Evolutionary conservation across 2,329 filamentous ascomycete species (phyloP).

Genomic region (Pleoardoris graminearum): DNA sequence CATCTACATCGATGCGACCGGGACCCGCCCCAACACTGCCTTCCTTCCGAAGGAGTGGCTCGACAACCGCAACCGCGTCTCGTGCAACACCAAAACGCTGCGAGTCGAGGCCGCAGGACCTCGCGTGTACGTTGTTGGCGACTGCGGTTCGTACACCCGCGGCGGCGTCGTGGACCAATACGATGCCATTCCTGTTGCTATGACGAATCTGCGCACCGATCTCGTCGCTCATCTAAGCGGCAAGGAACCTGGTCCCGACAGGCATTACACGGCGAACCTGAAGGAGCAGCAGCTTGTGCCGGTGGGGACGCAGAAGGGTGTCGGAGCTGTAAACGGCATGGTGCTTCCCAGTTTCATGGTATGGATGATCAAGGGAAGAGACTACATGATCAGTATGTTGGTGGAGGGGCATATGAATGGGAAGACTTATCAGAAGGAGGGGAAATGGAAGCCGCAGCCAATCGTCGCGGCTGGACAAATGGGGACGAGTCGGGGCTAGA

Average conservation of each 20-base stretch:
- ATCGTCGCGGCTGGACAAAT: constrained; percentile 22
- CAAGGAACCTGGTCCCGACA: constrained; percentile 31
- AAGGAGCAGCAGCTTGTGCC: constrained; percentile 43
- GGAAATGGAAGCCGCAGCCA: constrained; percentile 39
- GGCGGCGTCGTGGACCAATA: constrained; percentile 51
- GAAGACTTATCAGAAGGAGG: constrained; percentile 40
- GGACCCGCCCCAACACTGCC: constrained; percentile 56
- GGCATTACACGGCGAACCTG: constrained; percentile 36
- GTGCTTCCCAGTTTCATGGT: constrained; percentile 47
- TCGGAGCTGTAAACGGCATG: constrained; percentile 44
- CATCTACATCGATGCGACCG: constrained; percentile 59
- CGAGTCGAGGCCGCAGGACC: constrained; percentile 51
- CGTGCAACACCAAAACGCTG: constrained; percentile 52
- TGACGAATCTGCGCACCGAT: constrained; percentile 54
- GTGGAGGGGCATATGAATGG: constrained; percentile 34
- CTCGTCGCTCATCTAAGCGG: constrained; percentile 42
- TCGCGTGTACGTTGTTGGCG: constrained; percentile 55
- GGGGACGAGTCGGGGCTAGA: constrained; percentile 17
- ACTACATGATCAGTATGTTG: constrained; percentile 43
- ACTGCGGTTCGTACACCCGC: constrained; percentile 51
- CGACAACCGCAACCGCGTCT: constrained; percentile 54
- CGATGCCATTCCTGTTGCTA: constrained; percentile 48
- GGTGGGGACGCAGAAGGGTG: constrained; percentile 44
- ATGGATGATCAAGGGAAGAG: constrained; percentile 49
- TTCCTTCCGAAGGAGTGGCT: constrained; percentile 58